phyloP scores from a whole-genome alignment of 2,329 filamentous ascomycete species.

The Colletotrichum sp. region DNA sequence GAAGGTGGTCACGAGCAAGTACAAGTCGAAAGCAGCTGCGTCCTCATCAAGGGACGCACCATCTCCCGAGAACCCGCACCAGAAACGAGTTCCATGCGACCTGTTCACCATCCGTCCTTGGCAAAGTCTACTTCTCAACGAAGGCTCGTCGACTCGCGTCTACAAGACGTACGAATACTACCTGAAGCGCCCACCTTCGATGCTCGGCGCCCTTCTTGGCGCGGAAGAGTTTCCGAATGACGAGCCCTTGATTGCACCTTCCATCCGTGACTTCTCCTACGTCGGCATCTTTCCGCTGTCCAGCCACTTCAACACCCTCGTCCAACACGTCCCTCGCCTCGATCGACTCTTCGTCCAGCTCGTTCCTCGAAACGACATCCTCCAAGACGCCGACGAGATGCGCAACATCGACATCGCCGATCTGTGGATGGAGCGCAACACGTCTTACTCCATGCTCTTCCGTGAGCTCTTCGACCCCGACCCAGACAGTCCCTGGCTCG shows the following conservation, averaged over 20 bases:
- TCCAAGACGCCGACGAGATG: constrained; percentile 40
- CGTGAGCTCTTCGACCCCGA: constrained; percentile 38
- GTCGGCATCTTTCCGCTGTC: constrained; percentile 71
- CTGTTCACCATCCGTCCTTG: constrained; percentile 68
- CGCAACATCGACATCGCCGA: constrained; percentile 44
- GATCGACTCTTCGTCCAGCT: constrained; percentile 60
- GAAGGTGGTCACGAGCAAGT: neutral
- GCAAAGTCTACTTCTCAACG: constrained; percentile 71
- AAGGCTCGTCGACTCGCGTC: constrained; percentile 74
- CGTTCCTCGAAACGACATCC: constrained; percentile 35
- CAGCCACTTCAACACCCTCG: constrained; percentile 60
- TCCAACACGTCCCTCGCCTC: constrained; percentile 54
- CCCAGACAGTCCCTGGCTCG: constrained; percentile 37
- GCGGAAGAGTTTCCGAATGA: constrained; percentile 42
- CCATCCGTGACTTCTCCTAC: constrained; percentile 59
- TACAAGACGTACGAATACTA: constrained; percentile 78
- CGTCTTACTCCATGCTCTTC: constrained; percentile 53
- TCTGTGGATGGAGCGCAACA: constrained; percentile 60
- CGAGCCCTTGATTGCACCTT: constrained; percentile 39
- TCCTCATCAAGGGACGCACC: neutral
- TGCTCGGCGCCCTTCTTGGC: constrained; percentile 59
- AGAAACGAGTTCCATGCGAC: constrained; percentile 28
- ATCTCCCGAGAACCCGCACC: neutral
- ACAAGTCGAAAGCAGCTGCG: neutral
- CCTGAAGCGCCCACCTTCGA: constrained; percentile 65